Conservation (phyloP, 169 alveolate genomes). For the Plasmodium malariae region DNA sequence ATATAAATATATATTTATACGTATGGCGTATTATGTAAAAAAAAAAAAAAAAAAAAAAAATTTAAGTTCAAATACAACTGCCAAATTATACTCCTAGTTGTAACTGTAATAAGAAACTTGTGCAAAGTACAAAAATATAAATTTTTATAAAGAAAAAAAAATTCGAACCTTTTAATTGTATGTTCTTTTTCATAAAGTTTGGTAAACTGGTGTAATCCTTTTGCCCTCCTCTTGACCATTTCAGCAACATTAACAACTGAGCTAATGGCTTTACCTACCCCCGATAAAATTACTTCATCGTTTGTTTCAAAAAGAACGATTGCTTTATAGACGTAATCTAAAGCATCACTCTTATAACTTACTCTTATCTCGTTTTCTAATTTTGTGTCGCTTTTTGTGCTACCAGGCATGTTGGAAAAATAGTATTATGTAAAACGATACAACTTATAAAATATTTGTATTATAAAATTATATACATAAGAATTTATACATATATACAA, state of each 20-base stretch:
- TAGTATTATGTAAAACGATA: no score
- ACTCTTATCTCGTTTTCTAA: conserved; percentile 64
- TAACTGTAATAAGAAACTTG: no score
- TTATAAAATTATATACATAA: no score
- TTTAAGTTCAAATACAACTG: no score
- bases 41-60: no score
- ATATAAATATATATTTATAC: not conserved
- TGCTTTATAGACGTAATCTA: conserved; percentile 74
- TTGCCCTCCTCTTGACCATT: conserved; percentile 71
- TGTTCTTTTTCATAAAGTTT: conserved; percentile 65
- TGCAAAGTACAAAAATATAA: not conserved
- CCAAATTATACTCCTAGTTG: no score
- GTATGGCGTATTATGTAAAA: no score
- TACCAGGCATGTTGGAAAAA: conserved; percentile 72
- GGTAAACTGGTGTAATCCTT: conserved; percentile 66
- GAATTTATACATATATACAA: not conserved
- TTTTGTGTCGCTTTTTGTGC: conserved; percentile 65
- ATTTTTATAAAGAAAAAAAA: not conserved
- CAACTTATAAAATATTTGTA: not conserved
- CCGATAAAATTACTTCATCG: conserved; percentile 67
- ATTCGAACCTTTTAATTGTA: conserved; percentile 46
- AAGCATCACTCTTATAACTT: conserved; percentile 68
- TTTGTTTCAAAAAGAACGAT: conserved; percentile 58
- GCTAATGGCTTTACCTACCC: conserved; percentile 76
- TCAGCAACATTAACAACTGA: conserved; percentile 76